phyloP scores from a whole-genome alignment of 2,329 filamentous ascomycete species.

The Ceratocystis destructans region DNA sequence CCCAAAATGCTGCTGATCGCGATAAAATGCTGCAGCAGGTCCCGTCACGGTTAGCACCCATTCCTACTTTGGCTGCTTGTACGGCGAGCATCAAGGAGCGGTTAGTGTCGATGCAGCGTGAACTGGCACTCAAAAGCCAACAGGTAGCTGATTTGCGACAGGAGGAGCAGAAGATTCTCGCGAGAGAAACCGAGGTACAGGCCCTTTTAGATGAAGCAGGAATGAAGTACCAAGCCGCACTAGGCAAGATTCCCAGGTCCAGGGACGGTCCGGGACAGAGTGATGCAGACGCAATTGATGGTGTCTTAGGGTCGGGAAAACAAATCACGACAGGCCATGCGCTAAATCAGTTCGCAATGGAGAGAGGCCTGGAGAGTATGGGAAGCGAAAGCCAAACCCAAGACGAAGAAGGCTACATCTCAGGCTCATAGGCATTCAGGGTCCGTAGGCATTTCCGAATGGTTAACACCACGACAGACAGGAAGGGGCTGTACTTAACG shows the following conservation, averaged over 20 bases:
- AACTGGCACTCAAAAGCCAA: constrained; percentile 45
- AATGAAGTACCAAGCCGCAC: constrained; percentile 40
- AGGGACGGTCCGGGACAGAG: background rate
- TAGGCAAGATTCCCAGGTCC: constrained; percentile 24
- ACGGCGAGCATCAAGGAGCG: constrained; percentile 49
- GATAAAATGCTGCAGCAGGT: constrained; percentile 6
- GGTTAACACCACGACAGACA: background rate
- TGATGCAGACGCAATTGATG: background rate
- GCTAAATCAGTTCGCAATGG: constrained; percentile 23
- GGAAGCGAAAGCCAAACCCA: constrained; percentile 24
- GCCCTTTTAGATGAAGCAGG: constrained; percentile 67
- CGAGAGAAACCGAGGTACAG: constrained; percentile 68
- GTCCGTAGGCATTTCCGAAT: background rate
- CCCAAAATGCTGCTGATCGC: constrained; percentile 24
- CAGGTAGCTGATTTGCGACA: constrained; percentile 52
- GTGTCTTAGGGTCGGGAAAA: background rate
- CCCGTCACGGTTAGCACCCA: constrained; percentile 30
- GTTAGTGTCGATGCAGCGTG: constrained; percentile 48
- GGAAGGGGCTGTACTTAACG: background rate
- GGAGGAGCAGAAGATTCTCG: constrained; percentile 54
- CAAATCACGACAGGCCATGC: constrained; percentile 11
- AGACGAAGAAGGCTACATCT: background rate
- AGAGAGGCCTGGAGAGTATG: constrained; percentile 36
- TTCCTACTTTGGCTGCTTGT: constrained; percentile 59
- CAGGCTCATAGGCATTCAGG: background rate